A percentile compares a stretch with the other conserved stretches of the same genome.
Conservation (phyloP, 2,329 filamentous ascomycete genomes). For the Aureobasidium sp. region DNA sequence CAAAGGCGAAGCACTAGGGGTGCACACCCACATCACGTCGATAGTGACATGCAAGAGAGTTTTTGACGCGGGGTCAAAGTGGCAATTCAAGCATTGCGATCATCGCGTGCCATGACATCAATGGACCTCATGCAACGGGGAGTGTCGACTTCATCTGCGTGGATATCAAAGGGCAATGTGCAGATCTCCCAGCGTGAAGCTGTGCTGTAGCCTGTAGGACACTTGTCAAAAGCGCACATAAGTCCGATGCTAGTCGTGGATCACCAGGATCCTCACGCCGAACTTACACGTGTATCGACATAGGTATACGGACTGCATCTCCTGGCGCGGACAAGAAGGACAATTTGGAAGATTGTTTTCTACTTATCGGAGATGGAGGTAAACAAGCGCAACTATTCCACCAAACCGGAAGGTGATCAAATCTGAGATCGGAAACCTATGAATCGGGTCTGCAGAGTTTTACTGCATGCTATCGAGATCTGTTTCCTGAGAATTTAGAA, state of each 20-base stretch:
- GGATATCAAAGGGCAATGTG: neutral
- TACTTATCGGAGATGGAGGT: neutral
- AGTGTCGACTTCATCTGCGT: neutral
- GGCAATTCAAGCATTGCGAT: neutral
- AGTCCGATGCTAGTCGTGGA: neutral
- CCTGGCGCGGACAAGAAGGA: neutral
- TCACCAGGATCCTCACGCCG: neutral
- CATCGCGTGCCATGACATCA: neutral
- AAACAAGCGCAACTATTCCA: neutral
- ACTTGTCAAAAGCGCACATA: neutral
- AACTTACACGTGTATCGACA: neutral
- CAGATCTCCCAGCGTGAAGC: neutral
- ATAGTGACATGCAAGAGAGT: neutral
- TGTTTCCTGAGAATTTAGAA: neutral
- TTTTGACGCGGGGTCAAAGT: neutral
- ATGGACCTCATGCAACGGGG: neutral
- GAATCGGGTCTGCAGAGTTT: constrained; percentile 3
- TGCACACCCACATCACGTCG: neutral
- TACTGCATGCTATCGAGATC: constrained; percentile 4
- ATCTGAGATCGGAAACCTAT: neutral
- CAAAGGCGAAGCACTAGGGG: neutral
- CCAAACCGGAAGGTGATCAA: constrained; percentile 5
- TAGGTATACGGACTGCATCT: neutral
- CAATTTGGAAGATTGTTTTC: neutral
- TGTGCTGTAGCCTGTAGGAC: neutral